These are phyloP conservation scores for Calamus simplicifolius DNA, from an alignment of 176 grass and related monocot genomes.

Conservation along the genomic window DNA sequence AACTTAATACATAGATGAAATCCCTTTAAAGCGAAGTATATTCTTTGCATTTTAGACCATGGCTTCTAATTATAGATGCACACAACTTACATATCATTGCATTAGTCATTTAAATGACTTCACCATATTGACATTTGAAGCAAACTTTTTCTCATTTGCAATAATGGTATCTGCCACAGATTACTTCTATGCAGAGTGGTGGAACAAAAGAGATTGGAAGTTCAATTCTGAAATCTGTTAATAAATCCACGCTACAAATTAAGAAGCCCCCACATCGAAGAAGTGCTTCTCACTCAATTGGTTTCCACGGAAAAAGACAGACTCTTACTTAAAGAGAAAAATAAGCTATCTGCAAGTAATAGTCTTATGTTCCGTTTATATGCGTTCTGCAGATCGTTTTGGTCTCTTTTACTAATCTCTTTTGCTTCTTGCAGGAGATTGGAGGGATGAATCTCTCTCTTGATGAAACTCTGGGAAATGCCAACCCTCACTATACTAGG, in stretches of 20 bases:
- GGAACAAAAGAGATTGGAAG: conserved; percentile 50
- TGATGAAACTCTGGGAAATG: conserved; percentile 62
- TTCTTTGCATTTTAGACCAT: too few species aligned
- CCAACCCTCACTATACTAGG: conserved; percentile 82
- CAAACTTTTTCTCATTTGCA: neutral
- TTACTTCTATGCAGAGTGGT: conserved; percentile 42
- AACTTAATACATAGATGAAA: too few species aligned
- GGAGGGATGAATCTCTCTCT: conserved; percentile 78
- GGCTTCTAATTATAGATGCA: too few species aligned
- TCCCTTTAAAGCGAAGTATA: too few species aligned
- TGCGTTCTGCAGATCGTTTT: conserved; percentile 44
- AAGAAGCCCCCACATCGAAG: conserved; percentile 54
- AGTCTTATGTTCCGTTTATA: neutral
- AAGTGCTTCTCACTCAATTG: conserved; percentile 55
- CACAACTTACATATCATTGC: too few species aligned
- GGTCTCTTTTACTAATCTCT: too few species aligned
- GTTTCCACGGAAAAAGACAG: conserved; percentile 69
- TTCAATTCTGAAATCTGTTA: conserved; percentile 54
- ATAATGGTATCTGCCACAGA: conserved; percentile 10
- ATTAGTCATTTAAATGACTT: too few species aligned
- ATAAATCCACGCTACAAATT: conserved; percentile 66
- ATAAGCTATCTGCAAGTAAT: conserved; percentile 85
- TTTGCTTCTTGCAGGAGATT: conserved; percentile 37
- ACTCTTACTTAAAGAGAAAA: conserved; percentile 92
- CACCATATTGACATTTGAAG: neutral